Percentiles rank a stretch among this genome's conserved stretches.
Evolutionary conservation across 176 grass and related monocot genomes (phyloP).

Genomic region (Bolboschoenus planiculmis): DNA sequence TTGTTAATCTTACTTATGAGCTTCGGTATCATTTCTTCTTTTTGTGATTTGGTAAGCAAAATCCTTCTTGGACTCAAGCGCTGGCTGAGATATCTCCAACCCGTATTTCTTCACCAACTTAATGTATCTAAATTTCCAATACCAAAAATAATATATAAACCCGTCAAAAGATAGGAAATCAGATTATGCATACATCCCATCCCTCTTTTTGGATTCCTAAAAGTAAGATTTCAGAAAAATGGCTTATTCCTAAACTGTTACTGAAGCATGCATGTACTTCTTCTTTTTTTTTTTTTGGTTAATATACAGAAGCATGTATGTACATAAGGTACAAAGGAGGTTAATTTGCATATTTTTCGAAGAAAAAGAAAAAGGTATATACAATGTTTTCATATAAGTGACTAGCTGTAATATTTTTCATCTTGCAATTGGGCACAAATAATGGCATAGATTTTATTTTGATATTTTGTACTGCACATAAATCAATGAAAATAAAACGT

Average conservation of each 20-base stretch:
- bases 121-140: slow-evolving; percentile 27
- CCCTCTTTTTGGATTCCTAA: not conserved
- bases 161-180: not conserved
- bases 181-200: not conserved
- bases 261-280: not conserved
- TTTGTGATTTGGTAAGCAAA: slow-evolving; percentile 33
- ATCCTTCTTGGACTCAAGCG: slow-evolving; percentile 19
- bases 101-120: slow-evolving; percentile 42
- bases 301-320: too few species aligned
- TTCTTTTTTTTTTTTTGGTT: too few species aligned
- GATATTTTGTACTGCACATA: not conserved
- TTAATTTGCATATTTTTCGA: not conserved
- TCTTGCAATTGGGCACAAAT: not conserved
- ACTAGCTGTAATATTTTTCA: not conserved
- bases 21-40: slow-evolving; percentile 27
- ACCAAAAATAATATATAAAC: not conserved
- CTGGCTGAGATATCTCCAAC: slow-evolving; percentile 47
- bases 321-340: too few species aligned
- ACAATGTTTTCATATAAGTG: not conserved
- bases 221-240: not conserved
- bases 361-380: not conserved
- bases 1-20: slow-evolving; percentile 32
- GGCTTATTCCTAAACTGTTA: not conserved
- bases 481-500: not conserved
- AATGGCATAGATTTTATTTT: not conserved